phyloP scores from a whole-genome alignment of 306 rosid species.

The Coriaria nepalensis region DNA sequence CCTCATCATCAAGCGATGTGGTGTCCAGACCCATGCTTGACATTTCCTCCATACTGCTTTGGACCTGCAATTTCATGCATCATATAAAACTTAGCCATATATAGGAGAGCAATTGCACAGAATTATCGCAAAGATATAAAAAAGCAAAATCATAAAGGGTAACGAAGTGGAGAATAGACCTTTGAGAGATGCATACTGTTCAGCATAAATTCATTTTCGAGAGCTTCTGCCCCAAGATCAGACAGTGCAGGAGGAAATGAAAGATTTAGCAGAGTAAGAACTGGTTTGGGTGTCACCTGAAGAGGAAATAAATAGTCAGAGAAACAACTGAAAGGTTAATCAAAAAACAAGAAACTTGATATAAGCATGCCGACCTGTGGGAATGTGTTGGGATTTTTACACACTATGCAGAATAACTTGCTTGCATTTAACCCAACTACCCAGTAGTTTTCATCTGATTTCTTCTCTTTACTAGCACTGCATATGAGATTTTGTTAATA shows the following conservation, averaged over 20 bases:
- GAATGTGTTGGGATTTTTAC: constrained; percentile 54
- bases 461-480: constrained; percentile 67
- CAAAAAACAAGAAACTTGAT: constrained; percentile 5
- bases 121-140: not conserved
- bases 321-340: constrained; percentile 8
- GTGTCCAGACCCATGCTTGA: constrained; percentile 48
- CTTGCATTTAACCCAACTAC: constrained; percentile 68
- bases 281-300: constrained; percentile 84
- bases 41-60: constrained; percentile 63
- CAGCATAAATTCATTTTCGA: constrained; percentile 71
- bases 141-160: not conserved
- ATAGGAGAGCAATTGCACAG: too few relatives aligned
- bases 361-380: constrained; percentile 50
- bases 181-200: constrained; percentile 59
- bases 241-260: constrained; percentile 88
- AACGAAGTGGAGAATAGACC: constrained; percentile 33
- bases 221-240: constrained; percentile 80
- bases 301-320: constrained; percentile 14
- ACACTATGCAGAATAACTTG: constrained; percentile 66
- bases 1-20: constrained; percentile 60
- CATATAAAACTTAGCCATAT: not conserved
- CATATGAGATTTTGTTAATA: constrained; percentile 17
- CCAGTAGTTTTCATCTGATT: constrained; percentile 76
- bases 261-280: constrained; percentile 54
- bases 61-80: constrained; percentile 37